A percentile compares a stretch with the other conserved stretches of the same genome.
Conservation (phyloP, 148 eudicot genomes). For the Dianthus caryophyllus region DNA sequence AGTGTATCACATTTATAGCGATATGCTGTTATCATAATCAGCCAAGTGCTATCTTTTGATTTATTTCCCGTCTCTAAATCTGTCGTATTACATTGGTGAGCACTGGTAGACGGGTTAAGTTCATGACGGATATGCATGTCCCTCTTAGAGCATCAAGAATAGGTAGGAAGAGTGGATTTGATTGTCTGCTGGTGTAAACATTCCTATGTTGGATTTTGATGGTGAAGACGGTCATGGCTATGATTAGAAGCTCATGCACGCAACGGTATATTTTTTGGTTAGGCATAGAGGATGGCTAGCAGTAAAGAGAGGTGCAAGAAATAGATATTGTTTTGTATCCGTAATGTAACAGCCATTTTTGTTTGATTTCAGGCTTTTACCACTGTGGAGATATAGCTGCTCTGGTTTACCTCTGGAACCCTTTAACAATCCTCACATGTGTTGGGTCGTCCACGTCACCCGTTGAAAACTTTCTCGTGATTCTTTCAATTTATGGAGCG, state of each 20-base stretch:
- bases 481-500: slow-evolving; percentile 84
- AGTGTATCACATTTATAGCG: no score
- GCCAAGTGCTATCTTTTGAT: no score
- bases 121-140: no score
- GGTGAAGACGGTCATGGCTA: background rate
- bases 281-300: background rate
- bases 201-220: background rate
- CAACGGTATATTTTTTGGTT: background rate
- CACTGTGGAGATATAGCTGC: slow-evolving; percentile 85
- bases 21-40: no score
- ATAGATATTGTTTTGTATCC: background rate
- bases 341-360: slow-evolving; percentile 21
- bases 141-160: no score
- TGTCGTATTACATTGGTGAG: no score
- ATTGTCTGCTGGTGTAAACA: no score
- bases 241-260: background rate
- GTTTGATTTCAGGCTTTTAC: slow-evolving; percentile 41
- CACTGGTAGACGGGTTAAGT: no score
- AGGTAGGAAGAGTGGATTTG: no score
- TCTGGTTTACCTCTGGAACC: slow-evolving; percentile 91
- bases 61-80: no score
- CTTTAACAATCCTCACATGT: slow-evolving; percentile 77
- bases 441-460: slow-evolving; percentile 85
- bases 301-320: no score
- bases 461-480: slow-evolving; percentile 64